Evolutionary conservation across 148 eudicot genomes (phyloP), one percentile per base, ranked within the genome.

Genomic region (Cornus kousa): DNA sequence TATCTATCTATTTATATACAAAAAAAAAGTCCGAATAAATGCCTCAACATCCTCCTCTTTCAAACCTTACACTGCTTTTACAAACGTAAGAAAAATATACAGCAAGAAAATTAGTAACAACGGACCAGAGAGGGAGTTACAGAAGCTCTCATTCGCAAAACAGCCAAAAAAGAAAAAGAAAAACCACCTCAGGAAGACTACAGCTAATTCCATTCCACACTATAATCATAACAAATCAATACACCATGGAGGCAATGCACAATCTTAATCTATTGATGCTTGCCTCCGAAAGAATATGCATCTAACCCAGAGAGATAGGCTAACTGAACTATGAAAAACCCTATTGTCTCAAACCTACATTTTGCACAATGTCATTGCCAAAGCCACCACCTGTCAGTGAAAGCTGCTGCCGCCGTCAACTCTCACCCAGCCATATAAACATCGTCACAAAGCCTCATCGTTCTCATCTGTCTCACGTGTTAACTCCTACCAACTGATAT

Each of bases 201-300:
- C 84, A 82, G 14, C 86, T 83, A 82, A 46, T 33, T 64, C 33
- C 75, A 57, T 62, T 80, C 74, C 74, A 75, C 74, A 75, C 74
- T 73, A 81, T 53, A 67, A 74, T 67, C 48, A 43, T 68, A 78
- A 81, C 84, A 84, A 84, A 81, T 81, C 82, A 77, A 75, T 78
- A 80, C 50, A 79, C 83, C 78, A 78, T 62, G 79, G 80, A 78
- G 87, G 78, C 85, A 68, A 28, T 71, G 80, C 87, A 76, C 69
- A 78, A 62, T 72, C 83, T 74, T 68, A 76, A 75, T 74, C 77
- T 68, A 76, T 16, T 17, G 43, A 53, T 72, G 78, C 84, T 64
- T 40, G 77, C 82, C 85, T 83, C 90, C 88, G 19, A 82, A 85
- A 85, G 85, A 85, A 85, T 85, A 82, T 82, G 79, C 71, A 82